Evolutionary conservation across 1,284 basidiomycete genomes (phyloP).

Genomic region (Wallemia hederae): DNA sequence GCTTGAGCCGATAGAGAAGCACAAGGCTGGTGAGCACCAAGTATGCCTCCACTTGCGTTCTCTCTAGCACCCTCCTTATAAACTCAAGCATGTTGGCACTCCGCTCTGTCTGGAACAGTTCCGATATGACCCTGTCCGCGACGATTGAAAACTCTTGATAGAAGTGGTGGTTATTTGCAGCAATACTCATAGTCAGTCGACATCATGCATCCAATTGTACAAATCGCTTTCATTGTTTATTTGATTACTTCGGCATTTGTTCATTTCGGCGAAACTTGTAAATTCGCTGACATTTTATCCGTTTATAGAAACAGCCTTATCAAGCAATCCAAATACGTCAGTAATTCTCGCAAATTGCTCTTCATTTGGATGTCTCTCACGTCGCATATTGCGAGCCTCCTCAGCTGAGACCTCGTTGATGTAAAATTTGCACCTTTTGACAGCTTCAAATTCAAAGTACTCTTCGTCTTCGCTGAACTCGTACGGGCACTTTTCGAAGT

Average conservation of each 20-base stretch:
- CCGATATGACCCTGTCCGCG: not conserved
- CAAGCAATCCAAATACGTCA: not conserved
- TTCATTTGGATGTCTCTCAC: not conserved
- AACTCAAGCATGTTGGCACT: not conserved
- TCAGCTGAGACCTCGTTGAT: too few species aligned
- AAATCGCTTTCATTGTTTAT: too few species aligned
- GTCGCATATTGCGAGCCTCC: not conserved
- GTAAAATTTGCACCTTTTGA: not conserved
- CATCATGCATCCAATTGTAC: too few species aligned
- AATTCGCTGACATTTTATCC: too few species aligned
- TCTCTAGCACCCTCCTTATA: not conserved
- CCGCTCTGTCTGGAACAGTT: not conserved
- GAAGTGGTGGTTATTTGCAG: not conserved
- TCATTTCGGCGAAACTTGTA: not conserved
- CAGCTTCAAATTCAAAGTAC: not conserved
- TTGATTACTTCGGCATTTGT: too few species aligned
- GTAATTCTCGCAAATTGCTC: not conserved
- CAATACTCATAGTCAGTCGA: not conserved
- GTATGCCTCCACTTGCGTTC: not conserved
- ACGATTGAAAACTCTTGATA: not conserved
- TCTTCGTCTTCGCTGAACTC: not conserved
- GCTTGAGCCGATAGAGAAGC: not conserved
- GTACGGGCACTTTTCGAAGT: not conserved
- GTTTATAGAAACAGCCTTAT: not conserved
- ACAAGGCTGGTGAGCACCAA: not conserved